phyloP scores from a whole-genome alignment of 1,284 basidiomycete species.

The Entoloma clypeatum region DNA sequence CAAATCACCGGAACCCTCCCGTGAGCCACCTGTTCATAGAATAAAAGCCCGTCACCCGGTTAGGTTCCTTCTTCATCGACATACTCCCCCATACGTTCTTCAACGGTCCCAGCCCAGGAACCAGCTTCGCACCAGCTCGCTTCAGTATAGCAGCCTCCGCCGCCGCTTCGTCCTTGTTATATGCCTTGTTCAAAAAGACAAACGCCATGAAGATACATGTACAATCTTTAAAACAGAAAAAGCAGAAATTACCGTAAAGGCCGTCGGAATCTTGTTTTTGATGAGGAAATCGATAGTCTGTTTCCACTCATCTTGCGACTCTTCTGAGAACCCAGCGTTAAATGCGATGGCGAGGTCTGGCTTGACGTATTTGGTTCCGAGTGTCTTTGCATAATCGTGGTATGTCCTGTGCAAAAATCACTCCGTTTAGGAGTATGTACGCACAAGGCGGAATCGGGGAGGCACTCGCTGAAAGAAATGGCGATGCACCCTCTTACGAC shows the following conservation, averaged over 20 bases:
- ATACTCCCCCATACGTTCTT: constrained; percentile 31
- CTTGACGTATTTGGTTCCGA: constrained; percentile 17
- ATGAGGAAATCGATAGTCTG: constrained; percentile 23
- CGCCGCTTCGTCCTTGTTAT: constrained; percentile 26
- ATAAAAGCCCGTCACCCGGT: constrained; percentile 27
- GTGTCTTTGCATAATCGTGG: constrained; percentile 5
- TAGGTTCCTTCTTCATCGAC: constrained; percentile 22
- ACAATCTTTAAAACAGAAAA: neutral
- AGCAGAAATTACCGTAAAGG: constrained; percentile 25
- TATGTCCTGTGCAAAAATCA: neutral
- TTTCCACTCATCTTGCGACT: constrained; percentile 20
- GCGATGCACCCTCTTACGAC: too few relatives aligned
- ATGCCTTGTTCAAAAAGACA: constrained; percentile 26
- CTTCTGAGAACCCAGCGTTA: constrained; percentile 27
- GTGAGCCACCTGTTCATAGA: constrained; percentile 32
- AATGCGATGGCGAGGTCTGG: constrained; percentile 33
- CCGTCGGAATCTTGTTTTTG: constrained; percentile 22
- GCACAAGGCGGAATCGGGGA: too few relatives aligned
- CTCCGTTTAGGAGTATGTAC: too few relatives aligned
- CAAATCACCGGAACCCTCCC: constrained; percentile 27
- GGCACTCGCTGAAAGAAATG: too few relatives aligned
- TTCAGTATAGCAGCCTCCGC: constrained; percentile 22
- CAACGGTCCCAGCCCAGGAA: constrained; percentile 21
- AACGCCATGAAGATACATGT: neutral
- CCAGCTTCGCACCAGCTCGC: constrained; percentile 20